Evolutionary conservation across 2,329 filamentous ascomycete genomes (phyloP).

Genomic region (Pseudonectria buxi): DNA sequence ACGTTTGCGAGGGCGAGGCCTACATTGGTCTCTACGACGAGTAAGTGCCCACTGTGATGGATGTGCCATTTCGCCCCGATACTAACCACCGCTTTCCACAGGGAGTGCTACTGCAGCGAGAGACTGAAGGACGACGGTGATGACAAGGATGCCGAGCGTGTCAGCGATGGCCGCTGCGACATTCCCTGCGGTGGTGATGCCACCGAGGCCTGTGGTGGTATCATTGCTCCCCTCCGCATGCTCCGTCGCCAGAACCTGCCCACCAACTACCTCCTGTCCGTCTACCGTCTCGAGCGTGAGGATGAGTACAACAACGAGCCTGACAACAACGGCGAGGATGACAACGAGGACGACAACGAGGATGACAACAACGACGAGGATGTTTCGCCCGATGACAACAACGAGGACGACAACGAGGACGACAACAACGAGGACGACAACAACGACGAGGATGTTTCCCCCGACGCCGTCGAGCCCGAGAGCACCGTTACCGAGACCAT

Average conservation of each 20-base stretch:
- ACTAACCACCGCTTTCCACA: conserved; percentile 6
- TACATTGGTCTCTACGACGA: conserved; percentile 20
- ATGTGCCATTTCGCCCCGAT: no score
- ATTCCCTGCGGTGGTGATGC: conserved; percentile 23
- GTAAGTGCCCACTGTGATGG: conserved; percentile 9
- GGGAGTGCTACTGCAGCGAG: conserved; percentile 26
- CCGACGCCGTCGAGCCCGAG: conserved; percentile 6
- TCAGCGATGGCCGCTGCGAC: conserved; percentile 17
- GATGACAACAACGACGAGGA: neutral
- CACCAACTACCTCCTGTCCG: conserved; percentile 7
- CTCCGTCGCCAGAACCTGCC: conserved; percentile 14
- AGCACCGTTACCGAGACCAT: conserved; percentile 5
- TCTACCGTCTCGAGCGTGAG: conserved; percentile 9
- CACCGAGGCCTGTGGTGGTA: conserved; percentile 21
- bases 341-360: neutral
- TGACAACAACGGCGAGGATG: neutral
- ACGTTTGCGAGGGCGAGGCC: conserved; percentile 15
- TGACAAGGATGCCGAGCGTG: neutral
- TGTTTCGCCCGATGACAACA: neutral
- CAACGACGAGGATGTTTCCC: neutral
- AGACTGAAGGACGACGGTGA: conserved; percentile 6
- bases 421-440: neutral
- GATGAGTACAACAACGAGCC: neutral
- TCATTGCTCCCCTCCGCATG: conserved; percentile 3
- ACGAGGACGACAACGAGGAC: neutral